These are phyloP conservation scores for Scutellaria minor DNA, from an alignment of 257 asterid genomes.

Conservation along the genomic window DNA sequence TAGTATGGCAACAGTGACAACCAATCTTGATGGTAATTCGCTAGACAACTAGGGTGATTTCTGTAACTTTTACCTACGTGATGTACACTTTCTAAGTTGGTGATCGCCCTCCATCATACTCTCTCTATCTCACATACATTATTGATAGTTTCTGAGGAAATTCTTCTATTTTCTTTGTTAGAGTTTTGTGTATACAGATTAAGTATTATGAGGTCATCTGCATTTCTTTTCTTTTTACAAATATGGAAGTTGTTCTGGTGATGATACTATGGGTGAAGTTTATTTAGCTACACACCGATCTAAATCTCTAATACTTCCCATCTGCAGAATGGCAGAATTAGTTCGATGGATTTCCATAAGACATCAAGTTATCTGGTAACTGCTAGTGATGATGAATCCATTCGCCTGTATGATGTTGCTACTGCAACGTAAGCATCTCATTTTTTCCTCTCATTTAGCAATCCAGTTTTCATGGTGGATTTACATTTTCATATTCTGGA, in stretches of 20 bases:
- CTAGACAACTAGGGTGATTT: not conserved
- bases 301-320: constrained; percentile 24
- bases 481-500: constrained; percentile 3
- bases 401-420: constrained; percentile 87
- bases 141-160: constrained; percentile 2
- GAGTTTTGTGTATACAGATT: constrained; percentile 15
- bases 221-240: not conserved
- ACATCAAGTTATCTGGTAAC: constrained; percentile 84
- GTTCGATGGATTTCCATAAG: constrained; percentile 97
- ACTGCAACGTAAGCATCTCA: constrained; percentile 77
- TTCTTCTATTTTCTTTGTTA: not conserved
- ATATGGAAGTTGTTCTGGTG: not conserved
- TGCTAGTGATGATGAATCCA: constrained; percentile 96
- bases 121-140: not conserved
- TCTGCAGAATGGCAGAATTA: constrained; percentile 89
- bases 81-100: not conserved
- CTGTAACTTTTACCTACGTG: not conserved
- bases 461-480: constrained; percentile 10
- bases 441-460: constrained; percentile 2
- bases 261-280: constrained; percentile 14
- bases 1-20: not conserved
- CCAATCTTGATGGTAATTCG: not conserved
- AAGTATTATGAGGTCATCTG: not conserved
- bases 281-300: constrained; percentile 28
- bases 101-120: not conserved